Evolutionary conservation across 1,139 yeast species (phyloP), one percentile per base, ranked within the genome.

Genomic region (Sugiyamaella novakii): DNA sequence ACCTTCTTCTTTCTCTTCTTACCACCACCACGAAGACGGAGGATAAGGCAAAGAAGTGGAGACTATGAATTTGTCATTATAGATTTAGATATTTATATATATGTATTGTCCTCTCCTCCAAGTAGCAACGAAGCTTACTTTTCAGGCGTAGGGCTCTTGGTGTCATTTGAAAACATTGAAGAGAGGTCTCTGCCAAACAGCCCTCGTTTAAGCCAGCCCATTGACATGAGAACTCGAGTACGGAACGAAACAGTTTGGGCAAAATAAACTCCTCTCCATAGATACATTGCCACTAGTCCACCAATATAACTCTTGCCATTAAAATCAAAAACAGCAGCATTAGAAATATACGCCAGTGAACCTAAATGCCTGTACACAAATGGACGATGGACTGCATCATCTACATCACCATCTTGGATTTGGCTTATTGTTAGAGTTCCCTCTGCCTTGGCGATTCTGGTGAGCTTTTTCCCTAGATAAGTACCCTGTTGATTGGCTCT

Each of bases 1-100:
- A 89, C 97, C 96, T 94, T 94, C 89, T 87, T 88, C 87, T 95
- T 91, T 89, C 92, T 92, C 87, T 92, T 91, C 87, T 97, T 98
- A 82, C 95, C 96, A 86, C 97, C 98, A 86, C 98, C 98, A 84
- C 98, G 87, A 77, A 92, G 87, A 83, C 98, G 89, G 64, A 92
- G 80, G 72, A 92, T 98, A 78, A 92, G 85, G 80, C 92, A 97
- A 64, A 92, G 78, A 65, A n/a, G n/a, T n/a, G n/a, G n/a, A n/a
- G n/a, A n/a, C n/a, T n/a, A n/a, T n/a, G n/a, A n/a, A n/a, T n/a
- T n/a, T n/a, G n/a, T n/a, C n/a, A n/a, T n/a, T n/a, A n/a, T n/a
- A n/a, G n/a, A n/a, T n/a, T n/a, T n/a, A n/a, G n/a, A n/a, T n/a
- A n/a, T n/a, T n/a, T n/a, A n/a, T n/a, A n/a, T n/a, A n/a, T n/a